phyloP scores from a whole-genome alignment of 257 asterid species.

The Primulina tabacum region DNA sequence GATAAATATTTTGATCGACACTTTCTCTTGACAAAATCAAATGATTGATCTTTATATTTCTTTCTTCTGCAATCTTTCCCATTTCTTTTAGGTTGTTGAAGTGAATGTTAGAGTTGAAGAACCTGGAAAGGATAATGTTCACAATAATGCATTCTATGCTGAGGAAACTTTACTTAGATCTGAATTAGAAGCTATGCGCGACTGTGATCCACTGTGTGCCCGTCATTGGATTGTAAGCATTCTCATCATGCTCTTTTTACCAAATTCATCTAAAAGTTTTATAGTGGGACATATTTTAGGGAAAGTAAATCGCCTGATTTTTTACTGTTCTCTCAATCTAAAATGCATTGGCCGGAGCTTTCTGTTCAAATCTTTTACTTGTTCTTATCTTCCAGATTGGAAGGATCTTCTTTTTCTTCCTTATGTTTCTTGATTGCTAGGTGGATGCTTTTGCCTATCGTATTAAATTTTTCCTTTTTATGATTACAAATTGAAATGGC shows the following conservation, averaged over 20 bases:
- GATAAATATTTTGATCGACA: neutral
- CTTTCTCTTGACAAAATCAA: neutral
- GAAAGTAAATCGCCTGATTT: too few species aligned
- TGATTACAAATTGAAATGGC: neutral
- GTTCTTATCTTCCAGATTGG: neutral
- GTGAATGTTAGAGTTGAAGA: slow-evolving; percentile 87
- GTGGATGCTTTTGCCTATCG: too few species aligned
- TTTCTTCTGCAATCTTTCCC: neutral
- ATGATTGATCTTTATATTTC: neutral
- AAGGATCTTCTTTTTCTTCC: neutral
- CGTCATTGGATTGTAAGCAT: slow-evolving; percentile 96
- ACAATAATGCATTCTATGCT: slow-evolving; percentile 92
- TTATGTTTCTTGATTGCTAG: neutral
- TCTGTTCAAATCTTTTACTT: too few species aligned
- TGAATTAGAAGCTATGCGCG: slow-evolving; percentile 90
- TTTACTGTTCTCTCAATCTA: too few species aligned
- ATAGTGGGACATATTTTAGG: neutral
- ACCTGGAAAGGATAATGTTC: slow-evolving; percentile 84
- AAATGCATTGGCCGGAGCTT: neutral
- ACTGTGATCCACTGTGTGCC: slow-evolving; percentile 83
- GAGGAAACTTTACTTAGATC: slow-evolving; percentile 84
- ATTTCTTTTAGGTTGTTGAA: slow-evolving; percentile 71
- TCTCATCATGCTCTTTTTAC: slow-evolving; percentile 14
- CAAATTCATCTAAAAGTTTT: neutral
- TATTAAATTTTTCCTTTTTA: too few species aligned